Evolutionary conservation across 169 alveolate genomes (phyloP).

Genomic region (Theileria sp.): DNA sequence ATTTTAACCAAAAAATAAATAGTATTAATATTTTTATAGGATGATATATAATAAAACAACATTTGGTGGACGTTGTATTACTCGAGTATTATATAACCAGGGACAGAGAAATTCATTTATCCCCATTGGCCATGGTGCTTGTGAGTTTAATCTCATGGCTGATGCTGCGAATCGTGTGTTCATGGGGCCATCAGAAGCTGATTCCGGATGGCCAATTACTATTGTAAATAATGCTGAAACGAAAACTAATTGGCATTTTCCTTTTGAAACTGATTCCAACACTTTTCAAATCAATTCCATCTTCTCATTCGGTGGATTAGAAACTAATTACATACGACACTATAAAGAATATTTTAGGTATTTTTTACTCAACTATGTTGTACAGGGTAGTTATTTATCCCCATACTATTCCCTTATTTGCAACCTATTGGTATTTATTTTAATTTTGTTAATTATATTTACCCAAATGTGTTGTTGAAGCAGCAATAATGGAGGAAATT

Average conservation of each 20-base stretch:
- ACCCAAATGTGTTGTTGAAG: not conserved
- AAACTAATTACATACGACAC: conserved; percentile 75
- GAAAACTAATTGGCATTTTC: conserved; percentile 46
- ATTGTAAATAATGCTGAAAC: conserved; percentile 11
- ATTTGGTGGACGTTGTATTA: conserved; percentile 78
- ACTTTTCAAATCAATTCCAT: conserved; percentile 69
- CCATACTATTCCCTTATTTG: no score
- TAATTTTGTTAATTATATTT: no score
- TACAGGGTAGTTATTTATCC: no score
- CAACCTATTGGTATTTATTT: no score
- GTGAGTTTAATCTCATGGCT: conserved; percentile 73
- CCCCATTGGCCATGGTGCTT: conserved; percentile 80
- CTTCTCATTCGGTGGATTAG: conserved; percentile 70
- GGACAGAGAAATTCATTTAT: conserved; percentile 68
- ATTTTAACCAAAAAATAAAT: no score
- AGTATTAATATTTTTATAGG: conserved; percentile 19
- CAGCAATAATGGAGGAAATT: not conserved
- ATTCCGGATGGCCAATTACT: conserved; percentile 75
- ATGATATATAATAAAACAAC: conserved; percentile 72
- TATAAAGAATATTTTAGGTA: conserved; percentile 79
- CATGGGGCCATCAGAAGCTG: conserved; percentile 68
- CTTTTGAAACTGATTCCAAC: conserved; percentile 61
- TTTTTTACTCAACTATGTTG: not conserved
- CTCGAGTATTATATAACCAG: conserved; percentile 75
- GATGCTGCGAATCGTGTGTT: conserved; percentile 64